These are phyloP conservation scores for Tetradesmus lagerheimii DNA, from an alignment of 139 green algal species.

Conservation along the genomic window DNA sequence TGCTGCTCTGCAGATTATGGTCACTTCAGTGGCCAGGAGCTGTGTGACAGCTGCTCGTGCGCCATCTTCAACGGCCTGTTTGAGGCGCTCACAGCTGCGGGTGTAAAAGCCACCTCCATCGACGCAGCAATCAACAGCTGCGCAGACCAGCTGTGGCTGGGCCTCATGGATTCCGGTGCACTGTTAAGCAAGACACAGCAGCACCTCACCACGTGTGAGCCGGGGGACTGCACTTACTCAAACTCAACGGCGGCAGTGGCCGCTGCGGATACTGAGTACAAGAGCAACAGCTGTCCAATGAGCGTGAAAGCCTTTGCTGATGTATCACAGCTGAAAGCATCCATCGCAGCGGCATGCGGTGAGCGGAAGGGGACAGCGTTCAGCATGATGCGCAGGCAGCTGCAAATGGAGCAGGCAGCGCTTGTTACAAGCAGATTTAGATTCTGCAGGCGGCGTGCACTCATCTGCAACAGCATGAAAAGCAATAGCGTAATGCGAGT, in stretches of 20 bases:
- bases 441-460: too few species aligned
- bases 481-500: too few species aligned
- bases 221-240: not conserved
- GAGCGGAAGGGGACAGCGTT: not conserved
- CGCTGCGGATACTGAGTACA: not conserved
- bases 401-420: too few species aligned
- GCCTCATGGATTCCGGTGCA: not conserved
- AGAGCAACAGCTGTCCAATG: not conserved
- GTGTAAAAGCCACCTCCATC: not conserved
- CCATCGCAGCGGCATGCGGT: not conserved
- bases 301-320: not conserved
- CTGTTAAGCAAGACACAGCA: not conserved
- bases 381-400: too few species aligned
- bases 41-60: not conserved
- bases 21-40: not conserved
- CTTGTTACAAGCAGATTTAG: too few species aligned
- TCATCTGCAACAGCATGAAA: too few species aligned
- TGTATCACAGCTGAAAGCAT: not conserved
- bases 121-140: not conserved
- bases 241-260: not conserved
- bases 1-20: not conserved
- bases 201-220: not conserved
- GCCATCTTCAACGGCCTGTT: constrained; percentile 4
- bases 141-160: not conserved
- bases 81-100: not conserved